Conservation (phyloP, 345 rosid genomes). For the Eucalyptus rudis region DNA sequence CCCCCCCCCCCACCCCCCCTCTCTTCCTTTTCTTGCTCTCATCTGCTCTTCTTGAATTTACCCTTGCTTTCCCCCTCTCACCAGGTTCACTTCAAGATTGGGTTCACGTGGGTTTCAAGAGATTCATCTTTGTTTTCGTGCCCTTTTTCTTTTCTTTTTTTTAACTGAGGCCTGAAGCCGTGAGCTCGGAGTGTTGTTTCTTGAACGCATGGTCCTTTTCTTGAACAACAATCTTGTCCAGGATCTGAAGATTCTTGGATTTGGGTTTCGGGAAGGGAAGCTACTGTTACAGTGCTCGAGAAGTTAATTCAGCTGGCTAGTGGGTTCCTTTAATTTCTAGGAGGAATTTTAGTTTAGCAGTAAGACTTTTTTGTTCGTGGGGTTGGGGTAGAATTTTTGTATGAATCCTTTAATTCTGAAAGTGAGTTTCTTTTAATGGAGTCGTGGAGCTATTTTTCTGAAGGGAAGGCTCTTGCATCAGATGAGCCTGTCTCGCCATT, state of each 20-base stretch:
- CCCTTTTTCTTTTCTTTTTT: neutral
- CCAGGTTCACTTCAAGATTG: neutral
- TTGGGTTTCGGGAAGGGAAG: neutral
- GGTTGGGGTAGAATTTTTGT: neutral
- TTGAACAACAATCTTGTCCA: neutral
- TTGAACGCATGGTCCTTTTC: neutral
- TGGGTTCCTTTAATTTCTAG: neutral
- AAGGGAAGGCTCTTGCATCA: constrained; percentile 13
- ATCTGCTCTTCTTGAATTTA: neutral
- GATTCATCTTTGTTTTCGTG: neutral
- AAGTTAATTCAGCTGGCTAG: neutral
- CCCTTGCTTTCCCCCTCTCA: neutral
- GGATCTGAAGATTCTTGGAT: neutral
- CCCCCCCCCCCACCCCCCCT: neutral
- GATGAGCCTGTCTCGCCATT: constrained; percentile 11
- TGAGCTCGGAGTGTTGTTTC: neutral
- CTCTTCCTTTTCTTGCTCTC: neutral
- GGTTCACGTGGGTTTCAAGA: neutral
- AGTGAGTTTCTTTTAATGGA: constrained; percentile 15
- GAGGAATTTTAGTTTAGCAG: neutral
- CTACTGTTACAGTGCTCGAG: neutral
- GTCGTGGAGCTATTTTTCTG: constrained; percentile 34
- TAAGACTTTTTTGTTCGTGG: neutral
- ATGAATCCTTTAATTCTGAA: neutral
- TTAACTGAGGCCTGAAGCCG: neutral